Evolutionary conservation across 1,284 basidiomycete genomes (phyloP).

Genomic region (Ceratobasidium sp.): DNA sequence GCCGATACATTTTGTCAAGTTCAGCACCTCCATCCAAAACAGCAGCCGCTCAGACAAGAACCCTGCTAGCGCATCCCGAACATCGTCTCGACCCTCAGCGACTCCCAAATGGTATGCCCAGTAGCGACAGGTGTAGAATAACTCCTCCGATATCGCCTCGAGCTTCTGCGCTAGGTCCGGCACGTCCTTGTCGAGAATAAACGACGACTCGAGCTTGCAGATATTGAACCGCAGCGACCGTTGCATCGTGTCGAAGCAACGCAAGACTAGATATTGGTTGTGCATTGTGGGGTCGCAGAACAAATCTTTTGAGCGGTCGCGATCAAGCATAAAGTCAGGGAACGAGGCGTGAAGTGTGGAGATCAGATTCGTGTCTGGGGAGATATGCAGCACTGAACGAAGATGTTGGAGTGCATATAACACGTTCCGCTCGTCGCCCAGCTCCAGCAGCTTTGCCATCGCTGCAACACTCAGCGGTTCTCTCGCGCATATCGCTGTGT

Average conservation of each 20-base stretch:
- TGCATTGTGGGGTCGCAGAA: background rate
- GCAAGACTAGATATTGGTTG: background rate
- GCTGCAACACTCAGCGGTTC: background rate
- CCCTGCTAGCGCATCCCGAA: background rate
- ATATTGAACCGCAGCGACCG: slow-evolving; percentile 9
- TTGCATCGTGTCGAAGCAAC: slow-evolving; percentile 5
- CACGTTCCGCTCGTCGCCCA: background rate
- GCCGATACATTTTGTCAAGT: background rate
- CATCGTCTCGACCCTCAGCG: background rate
- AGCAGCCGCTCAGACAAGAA: slow-evolving; percentile 1
- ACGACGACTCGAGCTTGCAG: slow-evolving; percentile 2
- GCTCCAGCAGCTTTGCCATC: background rate
- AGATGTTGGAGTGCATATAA: background rate
- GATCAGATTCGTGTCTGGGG: background rate
- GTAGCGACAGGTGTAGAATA: slow-evolving; percentile 3
- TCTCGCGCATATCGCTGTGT: slow-evolving; percentile 7
- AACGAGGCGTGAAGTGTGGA: slow-evolving; percentile 14
- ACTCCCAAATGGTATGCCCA: background rate
- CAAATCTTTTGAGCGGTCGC: background rate
- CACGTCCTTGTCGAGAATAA: background rate
- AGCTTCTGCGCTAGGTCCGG: background rate
- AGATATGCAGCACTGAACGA: slow-evolving; percentile 6
- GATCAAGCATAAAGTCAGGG: slow-evolving; percentile 5
- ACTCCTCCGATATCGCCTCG: background rate
- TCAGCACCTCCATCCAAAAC: slow-evolving; percentile 15